These are phyloP conservation scores for Musa acuminata DNA, from an alignment of 176 grass and related monocot species.

Conservation along the genomic window DNA sequence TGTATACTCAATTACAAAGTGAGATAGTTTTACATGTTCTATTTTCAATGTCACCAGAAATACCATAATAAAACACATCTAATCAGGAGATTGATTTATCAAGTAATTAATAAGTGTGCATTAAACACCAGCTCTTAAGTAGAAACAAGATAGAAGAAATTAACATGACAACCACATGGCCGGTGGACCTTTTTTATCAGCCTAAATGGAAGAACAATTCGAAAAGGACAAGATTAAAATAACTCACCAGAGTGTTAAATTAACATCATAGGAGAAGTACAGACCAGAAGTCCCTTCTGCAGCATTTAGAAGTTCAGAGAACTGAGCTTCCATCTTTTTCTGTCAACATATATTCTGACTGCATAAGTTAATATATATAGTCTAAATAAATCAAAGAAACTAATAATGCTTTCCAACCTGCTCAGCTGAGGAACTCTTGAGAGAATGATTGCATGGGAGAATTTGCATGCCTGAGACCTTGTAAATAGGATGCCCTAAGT, in stretches of 20 bases:
- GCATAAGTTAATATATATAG: background rate
- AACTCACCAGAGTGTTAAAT: slow-evolving; percentile 77
- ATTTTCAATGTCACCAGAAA: background rate
- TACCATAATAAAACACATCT: background rate
- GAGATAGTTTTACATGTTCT: background rate
- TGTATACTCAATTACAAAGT: background rate
- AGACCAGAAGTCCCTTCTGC: slow-evolving; percentile 68
- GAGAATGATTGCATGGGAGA: slow-evolving; percentile 70
- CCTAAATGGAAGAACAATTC: background rate
- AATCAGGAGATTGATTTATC: background rate
- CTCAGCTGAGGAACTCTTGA: slow-evolving; percentile 40
- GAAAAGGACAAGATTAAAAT: background rate
- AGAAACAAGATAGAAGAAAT: background rate
- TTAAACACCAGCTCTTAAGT: background rate
- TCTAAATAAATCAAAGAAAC: slow-evolving; percentile 3
- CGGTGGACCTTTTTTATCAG: background rate
- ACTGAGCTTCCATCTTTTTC: slow-evolving; percentile 82
- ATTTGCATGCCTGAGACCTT: slow-evolving; percentile 81
- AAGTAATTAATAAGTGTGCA: background rate
- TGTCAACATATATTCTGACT: slow-evolving; percentile 32
- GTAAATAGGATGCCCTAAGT: slow-evolving; percentile 74
- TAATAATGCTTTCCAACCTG: slow-evolving; percentile 43
- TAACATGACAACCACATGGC: background rate
- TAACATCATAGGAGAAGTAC: slow-evolving; percentile 88
- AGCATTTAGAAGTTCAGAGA: slow-evolving; percentile 58